Evolutionary conservation across 2,329 filamentous ascomycete genomes (phyloP).

Genomic region (Alternaria sp.): DNA sequence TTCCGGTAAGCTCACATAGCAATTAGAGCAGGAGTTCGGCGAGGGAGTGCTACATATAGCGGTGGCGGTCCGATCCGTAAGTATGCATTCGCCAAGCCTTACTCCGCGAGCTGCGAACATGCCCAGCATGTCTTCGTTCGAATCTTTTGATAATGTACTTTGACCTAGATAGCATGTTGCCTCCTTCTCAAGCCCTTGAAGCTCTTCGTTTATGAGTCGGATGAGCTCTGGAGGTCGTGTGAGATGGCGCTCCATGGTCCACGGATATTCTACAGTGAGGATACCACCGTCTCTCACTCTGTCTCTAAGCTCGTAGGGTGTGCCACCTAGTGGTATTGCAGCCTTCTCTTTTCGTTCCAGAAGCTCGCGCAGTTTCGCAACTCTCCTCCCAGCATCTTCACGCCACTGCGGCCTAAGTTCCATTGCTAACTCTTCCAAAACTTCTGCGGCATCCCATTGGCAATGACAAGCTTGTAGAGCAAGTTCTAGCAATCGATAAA

Average conservation of each 20-base stretch:
- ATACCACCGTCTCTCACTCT: constrained; percentile 26
- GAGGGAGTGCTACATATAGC: constrained; percentile 28
- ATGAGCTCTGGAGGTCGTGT: constrained; percentile 15
- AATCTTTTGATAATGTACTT: constrained; percentile 13
- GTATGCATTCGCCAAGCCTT: constrained; percentile 23
- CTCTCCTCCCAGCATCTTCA: constrained; percentile 7
- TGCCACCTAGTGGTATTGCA: constrained; percentile 13
- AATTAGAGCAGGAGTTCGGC: constrained; percentile 28
- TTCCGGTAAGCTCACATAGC: constrained; percentile 31
- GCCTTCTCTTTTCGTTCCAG: constrained; percentile 22
- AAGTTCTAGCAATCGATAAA: constrained; percentile 25
- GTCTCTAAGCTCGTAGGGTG: constrained; percentile 21
- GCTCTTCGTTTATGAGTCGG: constrained; percentile 10
- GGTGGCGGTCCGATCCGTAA: constrained; percentile 22
- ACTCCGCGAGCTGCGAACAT: constrained; percentile 20
- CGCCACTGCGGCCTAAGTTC: neutral
- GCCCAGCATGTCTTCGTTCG: constrained; percentile 20
- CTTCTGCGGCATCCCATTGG: constrained; percentile 28
- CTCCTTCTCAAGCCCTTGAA: neutral
- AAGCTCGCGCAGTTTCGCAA: constrained; percentile 12
- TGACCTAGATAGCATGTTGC: constrained; percentile 6
- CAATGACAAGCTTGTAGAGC: constrained; percentile 38
- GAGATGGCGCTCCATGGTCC: constrained; percentile 19
- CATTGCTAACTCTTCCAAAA: constrained; percentile 15
- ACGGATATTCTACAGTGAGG: constrained; percentile 25